Percentiles rank a stretch among this genome's conserved stretches.
Conservation (phyloP, 257 asterid genomes). For the Solanum dulcamara region DNA sequence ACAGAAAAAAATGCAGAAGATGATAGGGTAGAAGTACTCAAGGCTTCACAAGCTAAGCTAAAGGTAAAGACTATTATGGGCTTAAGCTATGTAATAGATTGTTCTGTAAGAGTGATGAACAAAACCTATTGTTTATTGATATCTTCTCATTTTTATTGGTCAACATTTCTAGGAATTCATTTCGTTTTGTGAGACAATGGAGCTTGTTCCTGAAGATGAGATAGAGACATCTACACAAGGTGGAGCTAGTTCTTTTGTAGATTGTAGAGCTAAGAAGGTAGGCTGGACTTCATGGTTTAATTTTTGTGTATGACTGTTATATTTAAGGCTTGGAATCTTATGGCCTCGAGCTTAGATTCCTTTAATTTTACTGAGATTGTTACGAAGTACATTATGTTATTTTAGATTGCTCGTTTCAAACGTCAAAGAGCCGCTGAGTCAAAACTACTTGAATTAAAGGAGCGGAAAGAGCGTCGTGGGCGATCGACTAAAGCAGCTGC, state of each 20-base stretch:
- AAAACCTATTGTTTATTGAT: not conserved
- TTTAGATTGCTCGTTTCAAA: slow-evolving; percentile 75
- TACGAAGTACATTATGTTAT: not conserved
- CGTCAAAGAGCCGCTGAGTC: slow-evolving; percentile 88
- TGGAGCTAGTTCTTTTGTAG: slow-evolving; percentile 37
- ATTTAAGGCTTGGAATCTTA: not conserved
- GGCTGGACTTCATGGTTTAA: not conserved
- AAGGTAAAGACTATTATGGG: slow-evolving; percentile 36
- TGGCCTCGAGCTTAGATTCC: not conserved
- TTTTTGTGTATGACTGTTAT: not conserved
- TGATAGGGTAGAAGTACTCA: slow-evolving; percentile 62
- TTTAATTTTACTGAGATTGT: not conserved
- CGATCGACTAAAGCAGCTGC: slow-evolving; percentile 96
- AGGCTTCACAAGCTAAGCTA: slow-evolving; percentile 63
- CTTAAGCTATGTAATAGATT: not conserved
- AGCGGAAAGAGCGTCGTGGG: slow-evolving; percentile 88
- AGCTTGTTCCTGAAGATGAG: slow-evolving; percentile 83
- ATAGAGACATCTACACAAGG: slow-evolving; percentile 32
- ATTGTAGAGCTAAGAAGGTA: slow-evolving; percentile 86
- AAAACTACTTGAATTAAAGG: slow-evolving; percentile 71
- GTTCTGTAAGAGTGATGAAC: not conserved
- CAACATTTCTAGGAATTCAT: slow-evolving; percentile 54
- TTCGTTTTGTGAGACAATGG: slow-evolving; percentile 83
- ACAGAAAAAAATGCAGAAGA: slow-evolving; percentile 54
- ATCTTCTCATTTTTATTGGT: not conserved